A percentile compares a stretch with the other conserved stretches of the same genome.
These are phyloP conservation scores for Cyclotella cryptica DNA, from an alignment of 108 stramenopile genomes.

Conservation along the genomic window DNA sequence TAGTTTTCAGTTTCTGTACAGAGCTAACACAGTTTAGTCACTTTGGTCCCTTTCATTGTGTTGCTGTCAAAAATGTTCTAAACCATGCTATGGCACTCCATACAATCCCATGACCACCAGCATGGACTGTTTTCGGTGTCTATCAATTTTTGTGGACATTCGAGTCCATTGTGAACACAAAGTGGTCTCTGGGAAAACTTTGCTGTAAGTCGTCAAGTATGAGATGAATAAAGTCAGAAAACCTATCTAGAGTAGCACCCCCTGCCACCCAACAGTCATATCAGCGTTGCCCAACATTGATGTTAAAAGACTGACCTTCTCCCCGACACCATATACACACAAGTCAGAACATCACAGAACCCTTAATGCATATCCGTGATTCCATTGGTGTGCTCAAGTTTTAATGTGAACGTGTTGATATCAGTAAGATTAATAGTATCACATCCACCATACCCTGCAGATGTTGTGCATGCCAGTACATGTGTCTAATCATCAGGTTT, in stretches of 20 bases:
- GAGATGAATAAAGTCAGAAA: neutral
- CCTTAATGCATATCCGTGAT: neutral
- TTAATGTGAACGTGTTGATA: neutral
- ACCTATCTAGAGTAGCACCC: neutral
- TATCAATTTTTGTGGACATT: too few species aligned
- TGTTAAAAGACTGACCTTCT: too few species aligned
- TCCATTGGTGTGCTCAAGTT: neutral
- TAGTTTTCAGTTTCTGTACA: too few species aligned
- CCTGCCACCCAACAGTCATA: neutral
- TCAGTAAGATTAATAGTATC: neutral
- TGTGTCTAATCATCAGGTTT: neutral
- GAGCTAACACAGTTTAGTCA: too few species aligned
- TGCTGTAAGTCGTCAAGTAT: neutral
- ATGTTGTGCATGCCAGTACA: neutral
- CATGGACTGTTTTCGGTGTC: too few species aligned
- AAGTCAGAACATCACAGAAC: neutral
- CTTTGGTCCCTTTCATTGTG: too few species aligned
- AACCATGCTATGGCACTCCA: too few species aligned
- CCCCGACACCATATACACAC: too few species aligned
- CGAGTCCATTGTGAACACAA: neutral
- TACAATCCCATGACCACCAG: too few species aligned
- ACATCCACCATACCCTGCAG: neutral
- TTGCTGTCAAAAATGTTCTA: too few species aligned
- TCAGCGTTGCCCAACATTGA: neutral
- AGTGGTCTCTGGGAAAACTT: neutral